These are phyloP conservation scores for Arachis stenosperma DNA, from an alignment of 306 rosid species.

Conservation along the genomic window DNA sequence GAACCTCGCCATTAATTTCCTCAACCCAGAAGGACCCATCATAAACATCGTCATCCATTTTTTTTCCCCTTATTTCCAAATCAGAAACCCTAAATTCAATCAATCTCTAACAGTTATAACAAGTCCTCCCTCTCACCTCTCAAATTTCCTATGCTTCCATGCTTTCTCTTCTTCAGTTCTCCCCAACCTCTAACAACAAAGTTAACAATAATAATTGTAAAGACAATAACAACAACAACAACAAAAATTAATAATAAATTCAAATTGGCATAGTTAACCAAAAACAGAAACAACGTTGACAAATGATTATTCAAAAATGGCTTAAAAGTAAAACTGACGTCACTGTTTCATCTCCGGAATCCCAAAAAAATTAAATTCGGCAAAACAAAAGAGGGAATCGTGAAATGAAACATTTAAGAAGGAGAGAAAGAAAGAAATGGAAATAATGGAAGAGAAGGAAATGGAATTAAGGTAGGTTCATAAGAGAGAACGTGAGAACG, in stretches of 20 bases:
- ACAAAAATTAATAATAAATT: background rate
- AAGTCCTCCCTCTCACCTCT: slow-evolving; percentile 13
- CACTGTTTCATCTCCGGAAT: too few relatives aligned
- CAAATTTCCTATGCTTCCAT: background rate
- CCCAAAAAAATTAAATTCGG: too few relatives aligned
- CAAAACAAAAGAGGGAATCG: too few relatives aligned
- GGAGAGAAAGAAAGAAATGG: too few relatives aligned
- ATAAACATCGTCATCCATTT: slow-evolving; percentile 22
- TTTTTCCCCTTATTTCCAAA: slow-evolving; percentile 27
- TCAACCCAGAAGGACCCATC: slow-evolving; percentile 41
- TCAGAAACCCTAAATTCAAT: slow-evolving; percentile 21
- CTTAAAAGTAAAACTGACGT: too few relatives aligned
- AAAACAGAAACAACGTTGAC: background rate
- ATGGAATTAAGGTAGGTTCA: too few relatives aligned
- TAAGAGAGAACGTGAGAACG: too few relatives aligned
- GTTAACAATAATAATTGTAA: background rate
- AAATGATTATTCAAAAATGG: too few relatives aligned
- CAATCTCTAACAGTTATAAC: slow-evolving; percentile 19
- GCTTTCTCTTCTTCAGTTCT: slow-evolving; percentile 27
- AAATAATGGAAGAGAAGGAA: too few relatives aligned
- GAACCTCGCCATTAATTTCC: slow-evolving; percentile 44
- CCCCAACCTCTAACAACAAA: slow-evolving; percentile 1
- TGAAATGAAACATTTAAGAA: too few relatives aligned
- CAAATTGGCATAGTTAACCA: background rate
- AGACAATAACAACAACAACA: background rate